Conservation (phyloP, 192 early-diverging fungal species). For the Podila clonocystis region DNA sequence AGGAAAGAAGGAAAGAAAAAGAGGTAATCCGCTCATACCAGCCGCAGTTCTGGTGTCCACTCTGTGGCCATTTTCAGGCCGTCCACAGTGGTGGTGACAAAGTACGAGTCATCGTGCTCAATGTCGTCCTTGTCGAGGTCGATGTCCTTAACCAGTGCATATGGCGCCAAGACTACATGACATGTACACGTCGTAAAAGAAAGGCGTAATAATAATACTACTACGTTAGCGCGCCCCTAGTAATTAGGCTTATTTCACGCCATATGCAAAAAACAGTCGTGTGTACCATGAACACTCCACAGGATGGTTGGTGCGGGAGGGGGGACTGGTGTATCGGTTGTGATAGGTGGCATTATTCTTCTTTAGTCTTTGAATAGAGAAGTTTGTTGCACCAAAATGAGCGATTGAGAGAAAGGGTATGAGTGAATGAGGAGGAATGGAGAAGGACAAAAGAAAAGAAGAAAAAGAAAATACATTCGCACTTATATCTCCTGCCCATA, state of each 20-base stretch:
- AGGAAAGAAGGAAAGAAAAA: background rate
- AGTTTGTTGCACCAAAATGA: background rate
- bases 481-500: too few relatives aligned
- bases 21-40: slow-evolving; percentile 1
- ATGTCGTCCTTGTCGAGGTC: slow-evolving; percentile 22
- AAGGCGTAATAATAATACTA: background rate
- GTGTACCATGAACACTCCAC: slow-evolving; percentile 40
- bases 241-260: too few relatives aligned
- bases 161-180: slow-evolving; percentile 18
- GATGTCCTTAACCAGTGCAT: slow-evolving; percentile 28
- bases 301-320: background rate
- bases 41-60: slow-evolving; percentile 30
- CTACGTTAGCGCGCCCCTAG: background rate
- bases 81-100: slow-evolving; percentile 1
- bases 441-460: background rate
- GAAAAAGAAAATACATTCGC: background rate
- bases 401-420: background rate
- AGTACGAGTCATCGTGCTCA: slow-evolving; percentile 26
- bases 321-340: background rate
- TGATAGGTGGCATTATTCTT: slow-evolving; percentile 2
- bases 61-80: slow-evolving; percentile 31
- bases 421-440: background rate
- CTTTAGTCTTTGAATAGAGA: background rate
- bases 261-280: background rate
- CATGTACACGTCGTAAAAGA: background rate